Evolutionary conservation across 331 rosid genomes (phyloP), one percentile per base, ranked within the genome.

Genomic region (Malus hybrid): DNA sequence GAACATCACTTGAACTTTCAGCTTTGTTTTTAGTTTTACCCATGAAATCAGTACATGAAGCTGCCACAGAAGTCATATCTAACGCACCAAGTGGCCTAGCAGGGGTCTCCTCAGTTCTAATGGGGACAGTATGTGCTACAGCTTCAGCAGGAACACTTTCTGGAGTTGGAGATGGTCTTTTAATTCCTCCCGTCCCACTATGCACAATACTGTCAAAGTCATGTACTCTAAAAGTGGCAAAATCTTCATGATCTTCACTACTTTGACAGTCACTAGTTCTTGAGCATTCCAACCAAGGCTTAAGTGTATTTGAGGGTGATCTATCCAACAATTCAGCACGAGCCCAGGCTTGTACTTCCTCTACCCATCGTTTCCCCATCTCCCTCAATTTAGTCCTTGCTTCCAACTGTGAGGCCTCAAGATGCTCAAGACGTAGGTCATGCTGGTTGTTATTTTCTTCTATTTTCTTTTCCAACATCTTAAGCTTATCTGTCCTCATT

Each of bases 281-380:
- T 44, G 66, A 69, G 78, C 56, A 74, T 28, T 80, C 83, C 77
- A 79, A 73, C 83, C 67, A 80, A 73, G 55, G 56, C 34, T 62
- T 62, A 82, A 33, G 76, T 73, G 73, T 73, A 68, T 67, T 65
- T 28, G 77, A 72, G 79, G 73, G 78, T 65, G 52, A 46, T 66
- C 80, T 77, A 76, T 72, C 76, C 22, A 50, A 73, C 76, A 88
- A 67, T 64, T 90, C 98, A 66, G 57, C 77, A 67, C 63, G 54
- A 54, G 82, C 88, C 98, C 97, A 89, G 59, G 87, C 71, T 32
- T 76, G 60, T 73, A 93, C 77, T 20, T 81, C 83, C 73, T 87
- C 83, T 75, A 85, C 88, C 88, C 86, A 86, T 31, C 22, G 64
- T 14, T 82, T 73, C 77, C 81, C 89, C 54, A 12, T 67, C 9